phyloP scores from a whole-genome alignment of 805 yeast genomes.

The Nakazawaea wyomingensis region DNA sequence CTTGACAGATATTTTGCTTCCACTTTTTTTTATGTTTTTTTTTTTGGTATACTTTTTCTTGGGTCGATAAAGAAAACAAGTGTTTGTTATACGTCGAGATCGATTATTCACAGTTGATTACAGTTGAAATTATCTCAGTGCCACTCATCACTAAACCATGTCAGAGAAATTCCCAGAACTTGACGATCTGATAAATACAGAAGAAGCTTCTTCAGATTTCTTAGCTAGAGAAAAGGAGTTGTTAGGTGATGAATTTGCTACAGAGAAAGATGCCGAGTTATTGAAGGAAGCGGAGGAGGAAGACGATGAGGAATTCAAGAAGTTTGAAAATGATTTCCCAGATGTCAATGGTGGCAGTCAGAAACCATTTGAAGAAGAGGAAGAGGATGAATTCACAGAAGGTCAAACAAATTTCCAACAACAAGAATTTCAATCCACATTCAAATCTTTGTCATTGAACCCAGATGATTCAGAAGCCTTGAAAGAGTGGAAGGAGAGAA shows the following conservation, averaged over 20 bases:
- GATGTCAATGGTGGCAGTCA: constrained; percentile 38
- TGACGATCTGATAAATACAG: constrained; percentile 36
- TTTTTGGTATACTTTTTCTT: neutral
- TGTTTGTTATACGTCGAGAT: neutral
- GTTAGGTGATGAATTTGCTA: constrained; percentile 66
- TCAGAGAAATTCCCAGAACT: constrained; percentile 76
- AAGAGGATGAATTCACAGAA: constrained; percentile 39
- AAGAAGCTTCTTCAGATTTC: constrained; percentile 47
- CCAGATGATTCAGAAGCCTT: constrained; percentile 53
- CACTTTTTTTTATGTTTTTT: neutral
- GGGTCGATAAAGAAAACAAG: neutral
- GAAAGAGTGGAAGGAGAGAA: constrained; percentile 76
- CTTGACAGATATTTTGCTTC: neutral
- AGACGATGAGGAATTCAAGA: constrained; percentile 44
- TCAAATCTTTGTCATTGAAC: constrained; percentile 15
- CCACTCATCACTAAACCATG: no score
- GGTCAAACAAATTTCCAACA: constrained; percentile 36
- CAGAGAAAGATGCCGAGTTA: constrained; percentile 52
- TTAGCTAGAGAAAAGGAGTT: constrained; percentile 63
- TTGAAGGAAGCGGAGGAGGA: constrained; percentile 34
- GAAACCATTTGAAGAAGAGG: constrained; percentile 21
- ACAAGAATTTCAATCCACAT: constrained; percentile 13
- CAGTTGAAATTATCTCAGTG: no score
- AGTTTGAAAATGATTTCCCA: constrained; percentile 62
- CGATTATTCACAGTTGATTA: no score